Evolutionary conservation across 345 rosid genomes (phyloP).

Genomic region (Lenwebbia sp.): DNA sequence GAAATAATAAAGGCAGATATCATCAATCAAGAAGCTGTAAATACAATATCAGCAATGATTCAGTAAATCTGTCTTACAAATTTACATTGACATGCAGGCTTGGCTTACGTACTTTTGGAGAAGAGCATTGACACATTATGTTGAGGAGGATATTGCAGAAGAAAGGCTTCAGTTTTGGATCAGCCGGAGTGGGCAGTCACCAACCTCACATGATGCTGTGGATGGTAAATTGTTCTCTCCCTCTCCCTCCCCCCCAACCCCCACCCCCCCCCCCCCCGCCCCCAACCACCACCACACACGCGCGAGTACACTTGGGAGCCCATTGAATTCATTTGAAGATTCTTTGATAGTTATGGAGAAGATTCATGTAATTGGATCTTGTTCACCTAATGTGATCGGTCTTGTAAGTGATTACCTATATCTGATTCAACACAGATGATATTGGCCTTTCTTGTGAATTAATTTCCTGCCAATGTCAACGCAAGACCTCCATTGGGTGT

Average conservation of each 20-base stretch:
- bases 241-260: not conserved
- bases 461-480: not conserved
- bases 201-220: slow-evolving; percentile 39
- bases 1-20: not conserved
- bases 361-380: not conserved
- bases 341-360: not conserved
- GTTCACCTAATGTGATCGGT: not conserved
- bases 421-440: not conserved
- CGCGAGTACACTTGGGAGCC: not conserved
- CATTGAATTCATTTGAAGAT: not conserved
- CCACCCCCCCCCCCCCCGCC: not conserved
- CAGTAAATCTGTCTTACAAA: not conserved
- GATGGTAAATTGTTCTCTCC: slow-evolving; percentile 19
- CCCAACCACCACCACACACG: no score
- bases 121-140: slow-evolving; percentile 33
- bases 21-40: not conserved
- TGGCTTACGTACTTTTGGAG: slow-evolving; percentile 50
- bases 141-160: slow-evolving; percentile 45
- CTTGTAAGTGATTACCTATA: not conserved
- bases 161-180: slow-evolving; percentile 40
- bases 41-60: not conserved
- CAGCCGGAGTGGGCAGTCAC: slow-evolving; percentile 22
- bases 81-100: slow-evolving; percentile 14
- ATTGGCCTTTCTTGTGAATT: not conserved
- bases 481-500: not conserved